Evolutionary conservation across 2,329 filamentous ascomycete genomes (phyloP), one percentile per base, ranked within the genome.

Genomic region (Colletotrichum navitas): DNA sequence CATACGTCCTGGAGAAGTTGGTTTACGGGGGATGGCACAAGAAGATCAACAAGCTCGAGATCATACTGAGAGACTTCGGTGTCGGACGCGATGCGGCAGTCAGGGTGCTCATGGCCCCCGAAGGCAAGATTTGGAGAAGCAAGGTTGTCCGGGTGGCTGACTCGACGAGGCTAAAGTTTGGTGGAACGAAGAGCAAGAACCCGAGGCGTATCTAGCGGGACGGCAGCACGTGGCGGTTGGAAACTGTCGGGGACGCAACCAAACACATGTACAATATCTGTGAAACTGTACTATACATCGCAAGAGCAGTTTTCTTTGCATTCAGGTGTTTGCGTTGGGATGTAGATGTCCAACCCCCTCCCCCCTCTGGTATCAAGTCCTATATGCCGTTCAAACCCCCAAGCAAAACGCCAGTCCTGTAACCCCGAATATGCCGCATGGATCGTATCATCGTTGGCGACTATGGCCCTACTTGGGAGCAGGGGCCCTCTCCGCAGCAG

Each of bases 111-210:
- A 84, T 99, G 81, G 95, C 95, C 45, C 91, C 87, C 29, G 95
- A 99, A 81, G 96, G 96, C 68, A 91, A 89, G 79, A 81, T 90
- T 76, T 83, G 98, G 75, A 89, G 94, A 76, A 85, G 88, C 41
- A 90, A 93, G 84, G 93, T 99, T 75, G 85, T 90, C 52, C 91
- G 91, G 76, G 92, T 99, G 73, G 91, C 93, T 41, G 96, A 99
- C 83, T 87, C 90, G 51, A 98, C 95, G 66, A 92, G 92, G 78
- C 83, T 98, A 82, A 99, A 99, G 86, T 97, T 98, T 86, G 96
- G 95, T 83, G 97, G 96, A 79, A 94, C 93, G 49, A 93, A 95
- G 82, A 95, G 94, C 85, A 89, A 88, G 81, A 93, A 91, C 80
- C 92, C 91, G 49, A 95, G 95, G 83, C 92, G 96, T 85, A 83